These are phyloP conservation scores for Linnemannia zychae DNA, from an alignment of 192 early-diverging fungal species.

Conservation along the genomic window DNA sequence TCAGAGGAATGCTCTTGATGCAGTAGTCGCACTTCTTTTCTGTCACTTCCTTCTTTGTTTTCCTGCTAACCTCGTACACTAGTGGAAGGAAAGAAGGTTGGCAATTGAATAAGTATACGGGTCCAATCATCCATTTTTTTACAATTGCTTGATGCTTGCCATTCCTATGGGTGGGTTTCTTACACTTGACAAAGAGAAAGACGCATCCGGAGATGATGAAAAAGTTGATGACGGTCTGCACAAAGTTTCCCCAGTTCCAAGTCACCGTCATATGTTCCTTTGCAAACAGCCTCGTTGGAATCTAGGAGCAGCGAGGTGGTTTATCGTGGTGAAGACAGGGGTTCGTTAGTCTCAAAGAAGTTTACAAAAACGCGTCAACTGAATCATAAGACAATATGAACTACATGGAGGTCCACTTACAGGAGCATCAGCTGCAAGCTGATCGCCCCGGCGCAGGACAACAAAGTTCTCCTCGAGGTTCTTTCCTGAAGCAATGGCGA, in stretches of 20 bases:
- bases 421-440: neutral
- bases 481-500: conserved; percentile 67
- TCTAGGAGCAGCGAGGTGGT: neutral
- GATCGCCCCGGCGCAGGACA: conserved; percentile 52
- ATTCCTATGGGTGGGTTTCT: neutral
- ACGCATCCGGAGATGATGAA: conserved; percentile 68
- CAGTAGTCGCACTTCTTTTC: conserved; percentile 58
- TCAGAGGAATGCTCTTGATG: conserved; percentile 28
- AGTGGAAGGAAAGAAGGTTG: neutral
- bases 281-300: conserved; percentile 23
- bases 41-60: conserved; percentile 27
- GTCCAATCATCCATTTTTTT: neutral
- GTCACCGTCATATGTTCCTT: conserved; percentile 66
- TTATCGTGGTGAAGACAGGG: neutral
- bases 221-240: conserved; percentile 75
- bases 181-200: conserved; percentile 72
- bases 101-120: neutral
- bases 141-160: neutral
- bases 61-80: conserved; percentile 38
- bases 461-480: conserved; percentile 57
- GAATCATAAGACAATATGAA: neutral
- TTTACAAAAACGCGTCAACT: neutral
- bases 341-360: too few species aligned
- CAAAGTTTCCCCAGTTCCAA: conserved; percentile 73
- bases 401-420: too few species aligned